Evolutionary conservation across 202 grass and related monocot species (phyloP).

Genomic region (Saccharum hybrid): DNA sequence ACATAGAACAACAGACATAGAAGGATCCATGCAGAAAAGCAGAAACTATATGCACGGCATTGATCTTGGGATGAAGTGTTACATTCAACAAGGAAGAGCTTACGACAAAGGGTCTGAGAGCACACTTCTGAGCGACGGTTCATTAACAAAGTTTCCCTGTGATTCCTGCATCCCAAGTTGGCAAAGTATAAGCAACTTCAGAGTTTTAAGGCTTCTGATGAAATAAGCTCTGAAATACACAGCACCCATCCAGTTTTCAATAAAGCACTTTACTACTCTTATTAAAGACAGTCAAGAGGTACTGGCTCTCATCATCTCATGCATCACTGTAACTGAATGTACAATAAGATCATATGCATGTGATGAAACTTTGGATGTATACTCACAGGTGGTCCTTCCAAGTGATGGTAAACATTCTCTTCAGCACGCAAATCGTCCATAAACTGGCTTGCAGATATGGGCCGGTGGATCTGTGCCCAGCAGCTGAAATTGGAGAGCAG

Average conservation of each 20-base stretch:
- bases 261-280: background rate
- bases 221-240: background rate
- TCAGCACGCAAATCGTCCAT: conserved; percentile 65
- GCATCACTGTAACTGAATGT: background rate
- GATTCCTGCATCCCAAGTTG: conserved; percentile 58
- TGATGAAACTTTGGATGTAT: conserved; percentile 24
- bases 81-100: conserved; percentile 49
- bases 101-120: conserved; percentile 89
- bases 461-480: conserved; percentile 66
- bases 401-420: conserved; percentile 57
- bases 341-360: conserved; percentile 6
- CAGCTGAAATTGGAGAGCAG: conserved; percentile 71
- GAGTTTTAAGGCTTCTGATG: conserved; percentile 12
- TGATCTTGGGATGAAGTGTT: conserved; percentile 20
- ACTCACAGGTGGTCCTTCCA: conserved; percentile 67
- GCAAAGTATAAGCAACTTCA: conserved; percentile 23
- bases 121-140: conserved; percentile 75
- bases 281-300: conserved; percentile 11
- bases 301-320: conserved; percentile 18
- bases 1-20: background rate
- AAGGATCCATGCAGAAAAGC: conserved; percentile 22
- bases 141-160: conserved; percentile 55
- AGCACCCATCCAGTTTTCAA: background rate
- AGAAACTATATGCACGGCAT: background rate
- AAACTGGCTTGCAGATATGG: conserved; percentile 71